Percentiles rank a stretch among this genome's conserved stretches.
phyloP scores from a whole-genome alignment of 352 stramenopile species.

The Aphanomyces stellatus region DNA sequence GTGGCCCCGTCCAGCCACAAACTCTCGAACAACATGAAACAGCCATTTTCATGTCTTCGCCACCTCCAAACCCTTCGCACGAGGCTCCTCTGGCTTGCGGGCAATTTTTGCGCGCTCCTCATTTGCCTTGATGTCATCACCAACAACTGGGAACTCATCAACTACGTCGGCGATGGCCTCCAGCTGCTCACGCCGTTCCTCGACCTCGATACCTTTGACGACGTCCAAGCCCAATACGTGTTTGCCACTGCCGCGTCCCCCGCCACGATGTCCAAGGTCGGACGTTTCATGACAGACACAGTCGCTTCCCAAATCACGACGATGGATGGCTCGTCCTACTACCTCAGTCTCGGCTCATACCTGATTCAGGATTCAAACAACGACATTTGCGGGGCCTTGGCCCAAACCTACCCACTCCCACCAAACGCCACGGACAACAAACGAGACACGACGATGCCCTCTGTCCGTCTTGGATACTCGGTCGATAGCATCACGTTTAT shows the following conservation, averaged over 20 bases:
- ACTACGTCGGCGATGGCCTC: neutral
- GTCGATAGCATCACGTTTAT: slow-evolving; percentile 2
- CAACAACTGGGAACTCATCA: slow-evolving; percentile 6
- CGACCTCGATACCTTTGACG: neutral
- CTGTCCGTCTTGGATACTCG: neutral
- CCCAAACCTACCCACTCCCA: neutral
- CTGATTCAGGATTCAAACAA: neutral
- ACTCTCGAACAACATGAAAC: too few species aligned
- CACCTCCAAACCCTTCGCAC: too few species aligned
- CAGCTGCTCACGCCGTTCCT: neutral
- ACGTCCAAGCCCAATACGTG: neutral
- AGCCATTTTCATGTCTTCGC: too few species aligned
- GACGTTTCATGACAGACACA: neutral
- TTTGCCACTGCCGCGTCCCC: neutral
- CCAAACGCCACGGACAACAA: neutral
- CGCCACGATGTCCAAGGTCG: neutral
- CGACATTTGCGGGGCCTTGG: slow-evolving; percentile 3
- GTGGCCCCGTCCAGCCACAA: too few species aligned
- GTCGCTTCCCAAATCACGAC: neutral
- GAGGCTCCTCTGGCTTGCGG: too few species aligned
- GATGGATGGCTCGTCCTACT: neutral
- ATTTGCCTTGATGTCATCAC: neutral
- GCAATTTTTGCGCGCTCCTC: neutral
- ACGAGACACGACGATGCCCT: too few species aligned
- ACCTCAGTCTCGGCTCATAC: neutral